Evolutionary conservation across 805 yeast genomes (phyloP), one percentile per base, ranked within the genome.

Genomic region (Nakazawaea ambrosiae): DNA sequence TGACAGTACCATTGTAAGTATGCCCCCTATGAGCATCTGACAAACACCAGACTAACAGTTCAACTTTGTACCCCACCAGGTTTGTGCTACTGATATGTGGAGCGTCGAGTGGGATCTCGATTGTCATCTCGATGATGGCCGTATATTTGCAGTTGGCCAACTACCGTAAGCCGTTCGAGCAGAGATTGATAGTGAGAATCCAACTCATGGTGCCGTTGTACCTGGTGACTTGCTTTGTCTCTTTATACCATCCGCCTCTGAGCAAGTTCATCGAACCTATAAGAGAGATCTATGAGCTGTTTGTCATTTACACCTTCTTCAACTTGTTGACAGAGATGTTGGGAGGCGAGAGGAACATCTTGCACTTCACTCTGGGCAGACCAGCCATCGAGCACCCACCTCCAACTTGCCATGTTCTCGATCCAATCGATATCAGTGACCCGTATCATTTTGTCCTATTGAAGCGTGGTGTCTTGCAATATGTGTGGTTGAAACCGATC

Each of bases 231-330:
- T 82, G 95, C 51, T 82, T 73, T 50, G 48, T 72, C 3, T 69
- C 77, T 48, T 65, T 80, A 16, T 60, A 64, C 14, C 61, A 66
- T 55, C 75, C 66, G n/a, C 47, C 47, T 4, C 43, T 63, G 22
- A 75, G 68, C 34, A 61, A 56, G 39, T 64, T 65, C 40, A 47
- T 87, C 3, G 92, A 83, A 47, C 95, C 96, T 0, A 49, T 84
- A 0, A 66, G 92, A 31, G 98, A 92, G 54, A 75, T 90, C 1
- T 92, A 92, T 58, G 98, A 92, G 58, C 97, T 97, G 0, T 86
- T 92, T 60, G 96, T 89, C 24, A 84, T 92, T 24, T 92, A 92
- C 58, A 87, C 96, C 2, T 92, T 92, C 55, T 90, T 85, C 63
- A 73, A 90, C 23, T 66, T 88, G 20, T 64, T 92, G 38, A 87